Conservation (phyloP, 768 basidiomycete genomes). For the Amanita muscaria region DNA sequence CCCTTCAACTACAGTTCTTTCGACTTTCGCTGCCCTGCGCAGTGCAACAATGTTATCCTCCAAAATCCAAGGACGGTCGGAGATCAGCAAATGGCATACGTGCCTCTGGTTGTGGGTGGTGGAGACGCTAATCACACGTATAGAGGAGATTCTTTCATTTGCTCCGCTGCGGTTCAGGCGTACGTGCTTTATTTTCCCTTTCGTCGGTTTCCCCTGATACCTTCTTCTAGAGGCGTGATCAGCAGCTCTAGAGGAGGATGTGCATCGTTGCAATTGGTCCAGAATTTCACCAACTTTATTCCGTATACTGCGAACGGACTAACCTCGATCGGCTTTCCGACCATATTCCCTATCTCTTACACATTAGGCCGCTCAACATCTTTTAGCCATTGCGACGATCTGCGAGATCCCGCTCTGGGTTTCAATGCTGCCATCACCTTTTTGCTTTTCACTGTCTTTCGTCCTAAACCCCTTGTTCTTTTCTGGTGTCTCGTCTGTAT, state of each 20-base stretch:
- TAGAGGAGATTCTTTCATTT: slow-evolving; percentile 78
- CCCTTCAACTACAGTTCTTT: slow-evolving; percentile 56
- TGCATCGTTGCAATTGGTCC: slow-evolving; percentile 55
- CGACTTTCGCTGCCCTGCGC: slow-evolving; percentile 77
- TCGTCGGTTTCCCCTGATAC: neutral
- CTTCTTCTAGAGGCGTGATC: slow-evolving; percentile 47
- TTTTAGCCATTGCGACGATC: slow-evolving; percentile 60
- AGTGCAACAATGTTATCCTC: slow-evolving; percentile 52
- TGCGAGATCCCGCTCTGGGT: slow-evolving; percentile 59
- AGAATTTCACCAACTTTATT: slow-evolving; percentile 64
- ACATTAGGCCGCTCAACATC: slow-evolving; percentile 40
- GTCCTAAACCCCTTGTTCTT: slow-evolving; percentile 57
- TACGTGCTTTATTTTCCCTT: slow-evolving; percentile 27
- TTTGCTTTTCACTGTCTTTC: slow-evolving; percentile 62
- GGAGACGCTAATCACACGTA: slow-evolving; percentile 67
- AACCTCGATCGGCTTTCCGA: slow-evolving; percentile 63
- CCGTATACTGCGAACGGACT: slow-evolving; percentile 54
- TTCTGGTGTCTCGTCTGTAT: slow-evolving; percentile 78
- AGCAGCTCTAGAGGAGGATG: slow-evolving; percentile 68
- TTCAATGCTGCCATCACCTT: slow-evolving; percentile 65
- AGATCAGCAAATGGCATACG: slow-evolving; percentile 49
- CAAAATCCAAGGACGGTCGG: slow-evolving; percentile 74
- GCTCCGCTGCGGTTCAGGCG: slow-evolving; percentile 77
- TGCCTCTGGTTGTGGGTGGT: slow-evolving; percentile 79
- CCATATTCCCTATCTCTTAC: slow-evolving; percentile 66